Percentiles rank a stretch among this genome's conserved stretches.
Evolutionary conservation across 148 eudicot species (phyloP).

Genomic region (Rhododendron ferrugineum): DNA sequence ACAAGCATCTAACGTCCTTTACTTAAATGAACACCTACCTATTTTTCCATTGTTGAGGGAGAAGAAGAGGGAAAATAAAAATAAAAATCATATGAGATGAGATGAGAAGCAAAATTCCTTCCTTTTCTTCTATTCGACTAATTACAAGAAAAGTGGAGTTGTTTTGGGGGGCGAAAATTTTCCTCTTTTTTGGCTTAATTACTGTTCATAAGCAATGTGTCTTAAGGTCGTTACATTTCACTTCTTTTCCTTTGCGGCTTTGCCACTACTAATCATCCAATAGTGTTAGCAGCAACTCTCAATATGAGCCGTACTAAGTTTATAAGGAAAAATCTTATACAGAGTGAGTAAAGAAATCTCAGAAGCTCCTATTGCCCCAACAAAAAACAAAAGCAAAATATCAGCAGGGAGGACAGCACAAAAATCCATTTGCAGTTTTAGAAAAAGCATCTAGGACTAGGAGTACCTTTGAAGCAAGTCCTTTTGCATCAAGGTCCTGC

Average conservation of each 20-base stretch:
- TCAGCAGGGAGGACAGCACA: background rate
- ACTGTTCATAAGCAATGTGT: background rate
- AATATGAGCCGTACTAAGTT: background rate
- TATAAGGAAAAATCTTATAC: background rate
- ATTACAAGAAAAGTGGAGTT: background rate
- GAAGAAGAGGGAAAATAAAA: background rate
- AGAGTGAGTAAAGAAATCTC: background rate
- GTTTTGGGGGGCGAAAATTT: background rate
- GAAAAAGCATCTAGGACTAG: background rate
- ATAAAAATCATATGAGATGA: background rate
- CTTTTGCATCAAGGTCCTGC: conserved; percentile 86
- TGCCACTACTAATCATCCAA: background rate
- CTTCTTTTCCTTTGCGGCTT: background rate
- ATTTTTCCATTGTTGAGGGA: background rate
- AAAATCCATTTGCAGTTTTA: background rate
- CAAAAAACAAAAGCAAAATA: background rate
- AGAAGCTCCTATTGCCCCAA: background rate
- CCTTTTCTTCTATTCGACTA: background rate
- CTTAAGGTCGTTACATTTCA: background rate
- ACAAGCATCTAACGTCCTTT: background rate
- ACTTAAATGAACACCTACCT: background rate
- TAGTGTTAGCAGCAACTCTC: background rate
- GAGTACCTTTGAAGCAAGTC: conserved; percentile 79
- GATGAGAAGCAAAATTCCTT: background rate
- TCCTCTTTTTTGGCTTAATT: background rate